These are phyloP conservation scores for Isoetes taiwanensis DNA, from an alignment of 75 land plant species.

Conservation along the genomic window DNA sequence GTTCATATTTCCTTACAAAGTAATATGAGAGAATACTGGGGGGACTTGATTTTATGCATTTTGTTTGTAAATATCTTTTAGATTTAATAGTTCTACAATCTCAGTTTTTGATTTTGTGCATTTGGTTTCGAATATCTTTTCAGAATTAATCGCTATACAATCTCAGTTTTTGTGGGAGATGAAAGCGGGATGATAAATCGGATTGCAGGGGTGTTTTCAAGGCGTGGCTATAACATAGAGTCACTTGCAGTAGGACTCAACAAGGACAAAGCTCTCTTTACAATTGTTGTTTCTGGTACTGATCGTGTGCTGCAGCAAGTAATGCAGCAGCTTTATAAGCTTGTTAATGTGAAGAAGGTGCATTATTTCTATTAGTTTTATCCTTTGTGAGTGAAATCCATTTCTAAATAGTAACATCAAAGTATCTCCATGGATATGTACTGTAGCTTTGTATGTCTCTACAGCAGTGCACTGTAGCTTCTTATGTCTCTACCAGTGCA, in stretches of 20 bases:
- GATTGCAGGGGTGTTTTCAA: slow-evolving; percentile 94
- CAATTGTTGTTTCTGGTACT: slow-evolving; percentile 89
- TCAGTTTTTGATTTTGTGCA: too few species aligned
- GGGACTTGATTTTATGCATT: too few species aligned
- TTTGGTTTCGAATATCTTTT: too few species aligned
- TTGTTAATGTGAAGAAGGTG: slow-evolving; percentile 84
- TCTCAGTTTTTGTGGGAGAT: slow-evolving; percentile 93
- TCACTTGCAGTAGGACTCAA: slow-evolving; percentile 94
- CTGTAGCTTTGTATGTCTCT: background rate
- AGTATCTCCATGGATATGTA: too few species aligned
- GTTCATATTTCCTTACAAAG: too few species aligned
- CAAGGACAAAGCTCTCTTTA: slow-evolving; percentile 88
- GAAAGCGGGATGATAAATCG: slow-evolving; percentile 98
- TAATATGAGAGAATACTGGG: too few species aligned
- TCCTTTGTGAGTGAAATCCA: background rate
- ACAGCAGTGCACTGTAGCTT: too few species aligned
- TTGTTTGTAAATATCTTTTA: too few species aligned
- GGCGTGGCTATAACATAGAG: slow-evolving; percentile 94
- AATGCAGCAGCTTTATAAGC: slow-evolving; percentile 83
- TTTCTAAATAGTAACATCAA: background rate
- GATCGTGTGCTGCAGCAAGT: slow-evolving; percentile 69
- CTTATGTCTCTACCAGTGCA: too few species aligned
- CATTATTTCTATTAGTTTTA: background rate
- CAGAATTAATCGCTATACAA: slow-evolving; percentile 73
- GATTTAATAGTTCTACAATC: too few species aligned